phyloP scores from a whole-genome alignment of 2,329 filamentous ascomycete species.

The Ceratocystis huliohia region DNA sequence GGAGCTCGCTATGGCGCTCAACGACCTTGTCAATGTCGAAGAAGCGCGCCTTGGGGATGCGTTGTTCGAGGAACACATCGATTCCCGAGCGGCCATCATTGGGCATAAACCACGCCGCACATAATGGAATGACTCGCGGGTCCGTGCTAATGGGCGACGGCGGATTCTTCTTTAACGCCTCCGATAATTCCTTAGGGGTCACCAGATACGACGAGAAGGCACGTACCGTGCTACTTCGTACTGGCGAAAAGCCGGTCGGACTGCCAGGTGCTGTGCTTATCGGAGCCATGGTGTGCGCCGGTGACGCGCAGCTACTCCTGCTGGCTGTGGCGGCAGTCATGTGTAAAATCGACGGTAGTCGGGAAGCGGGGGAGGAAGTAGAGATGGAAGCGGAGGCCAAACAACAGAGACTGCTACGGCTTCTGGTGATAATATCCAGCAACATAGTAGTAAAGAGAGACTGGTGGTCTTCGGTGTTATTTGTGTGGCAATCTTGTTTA shows the following conservation, averaged over 20 bases:
- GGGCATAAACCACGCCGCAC: conserved; percentile 91
- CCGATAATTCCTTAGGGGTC: conserved; percentile 66
- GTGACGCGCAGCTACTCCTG: background rate
- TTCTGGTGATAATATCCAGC: conserved; percentile 13
- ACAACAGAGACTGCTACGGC: conserved; percentile 13
- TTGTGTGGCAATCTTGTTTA: background rate
- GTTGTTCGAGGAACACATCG: conserved; percentile 65
- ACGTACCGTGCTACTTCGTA: conserved; percentile 3
- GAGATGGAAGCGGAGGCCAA: conserved; percentile 13
- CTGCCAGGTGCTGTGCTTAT: background rate
- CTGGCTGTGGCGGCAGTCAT: background rate
- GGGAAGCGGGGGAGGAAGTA: conserved; percentile 30
- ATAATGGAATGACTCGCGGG: conserved; percentile 75
- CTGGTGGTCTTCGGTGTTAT: background rate
- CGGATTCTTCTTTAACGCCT: conserved; percentile 71
- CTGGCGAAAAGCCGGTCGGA: conserved; percentile 25
- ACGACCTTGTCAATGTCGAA: conserved; percentile 91
- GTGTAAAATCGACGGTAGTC: conserved; percentile 28
- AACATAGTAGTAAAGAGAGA: conserved; percentile 12
- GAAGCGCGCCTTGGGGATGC: conserved; percentile 83
- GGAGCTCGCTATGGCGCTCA: conserved; percentile 76
- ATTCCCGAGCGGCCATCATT: conserved; percentile 77
- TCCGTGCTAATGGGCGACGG: conserved; percentile 67
- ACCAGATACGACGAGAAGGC: conserved; percentile 71
- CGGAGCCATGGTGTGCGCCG: conserved; percentile 25